These are phyloP conservation scores for Skeletonema grethae DNA, from an alignment of 108 stramenopile genomes.

Conservation along the genomic window DNA sequence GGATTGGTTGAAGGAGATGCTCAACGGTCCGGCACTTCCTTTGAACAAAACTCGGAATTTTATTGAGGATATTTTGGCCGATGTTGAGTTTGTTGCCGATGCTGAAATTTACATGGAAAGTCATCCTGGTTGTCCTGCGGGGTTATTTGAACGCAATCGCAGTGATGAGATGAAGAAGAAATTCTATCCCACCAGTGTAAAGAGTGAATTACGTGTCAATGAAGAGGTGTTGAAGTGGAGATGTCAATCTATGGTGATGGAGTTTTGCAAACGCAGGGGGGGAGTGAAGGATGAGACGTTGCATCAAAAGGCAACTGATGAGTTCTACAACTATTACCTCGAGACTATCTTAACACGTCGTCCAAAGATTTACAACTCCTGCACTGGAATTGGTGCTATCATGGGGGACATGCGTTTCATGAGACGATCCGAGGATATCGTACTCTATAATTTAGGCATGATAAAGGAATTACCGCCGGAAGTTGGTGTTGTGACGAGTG, in stretches of 20 bases:
- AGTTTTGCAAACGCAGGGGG: slow-evolving; percentile 20
- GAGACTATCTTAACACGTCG: slow-evolving; percentile 10
- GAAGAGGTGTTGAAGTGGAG: slow-evolving; percentile 20
- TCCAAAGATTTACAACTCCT: slow-evolving; percentile 38
- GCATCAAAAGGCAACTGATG: slow-evolving; percentile 30
- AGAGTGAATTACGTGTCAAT: slow-evolving; percentile 16
- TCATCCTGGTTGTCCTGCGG: slow-evolving; percentile 18
- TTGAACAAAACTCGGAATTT: slow-evolving; percentile 40
- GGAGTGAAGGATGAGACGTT: slow-evolving; percentile 10
- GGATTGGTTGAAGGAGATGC: slow-evolving; percentile 17
- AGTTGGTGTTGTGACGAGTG: slow-evolving; percentile 14
- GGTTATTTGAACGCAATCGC: slow-evolving; percentile 32
- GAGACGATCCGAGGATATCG: slow-evolving; percentile 40
- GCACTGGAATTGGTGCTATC: slow-evolving; percentile 39
- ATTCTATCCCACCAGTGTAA: slow-evolving; percentile 18
- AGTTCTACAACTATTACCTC: slow-evolving; percentile 32
- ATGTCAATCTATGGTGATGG: slow-evolving; percentile 37
- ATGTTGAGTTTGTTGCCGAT: slow-evolving; percentile 27
- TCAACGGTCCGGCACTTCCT: slow-evolving; percentile 37
- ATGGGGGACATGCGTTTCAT: slow-evolving; percentile 39
- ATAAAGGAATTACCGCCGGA: slow-evolving; percentile 14
- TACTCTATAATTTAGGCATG: slow-evolving; percentile 37
- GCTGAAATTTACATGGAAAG: slow-evolving; percentile 38
- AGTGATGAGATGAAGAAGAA: slow-evolving; percentile 25
- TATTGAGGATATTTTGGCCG: slow-evolving; percentile 22